phyloP scores from a whole-genome alignment of 2,329 filamentous ascomycete species.

The Sarocladium oryzae region DNA sequence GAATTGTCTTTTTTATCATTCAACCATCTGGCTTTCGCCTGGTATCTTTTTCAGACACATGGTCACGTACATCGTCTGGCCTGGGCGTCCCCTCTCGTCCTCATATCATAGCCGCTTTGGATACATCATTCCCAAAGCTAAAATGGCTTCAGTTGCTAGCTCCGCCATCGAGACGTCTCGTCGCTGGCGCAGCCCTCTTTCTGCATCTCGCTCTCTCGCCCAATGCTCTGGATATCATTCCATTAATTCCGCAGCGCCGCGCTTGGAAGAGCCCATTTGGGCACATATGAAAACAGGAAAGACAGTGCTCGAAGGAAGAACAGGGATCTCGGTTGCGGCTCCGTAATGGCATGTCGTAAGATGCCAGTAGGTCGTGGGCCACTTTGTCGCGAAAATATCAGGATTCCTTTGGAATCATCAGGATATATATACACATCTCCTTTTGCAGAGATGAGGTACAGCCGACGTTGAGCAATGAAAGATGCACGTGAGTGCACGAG shows the following conservation, averaged over 20 bases:
- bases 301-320: neutral
- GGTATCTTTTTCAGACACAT: no score
- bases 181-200: neutral
- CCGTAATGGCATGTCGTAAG: neutral
- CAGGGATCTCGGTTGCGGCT: neutral
- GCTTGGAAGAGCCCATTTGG: neutral
- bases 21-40: no score
- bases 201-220: neutral
- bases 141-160: neutral
- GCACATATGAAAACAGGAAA: neutral
- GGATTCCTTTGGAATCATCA: neutral
- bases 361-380: neutral
- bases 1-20: no score
- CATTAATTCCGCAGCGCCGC: neutral
- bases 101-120: no score
- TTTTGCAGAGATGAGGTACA: neutral
- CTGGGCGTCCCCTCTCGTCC: no score
- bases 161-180: neutral
- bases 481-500: slow-evolving; percentile 2
- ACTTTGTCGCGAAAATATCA: neutral
- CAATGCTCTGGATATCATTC: no score
- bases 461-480: neutral
- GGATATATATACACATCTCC: neutral
- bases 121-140: no score
- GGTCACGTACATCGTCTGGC: no score